Evolutionary conservation across 352 stramenopile species (phyloP).

Genomic region (Globisporangium carolinianum): DNA sequence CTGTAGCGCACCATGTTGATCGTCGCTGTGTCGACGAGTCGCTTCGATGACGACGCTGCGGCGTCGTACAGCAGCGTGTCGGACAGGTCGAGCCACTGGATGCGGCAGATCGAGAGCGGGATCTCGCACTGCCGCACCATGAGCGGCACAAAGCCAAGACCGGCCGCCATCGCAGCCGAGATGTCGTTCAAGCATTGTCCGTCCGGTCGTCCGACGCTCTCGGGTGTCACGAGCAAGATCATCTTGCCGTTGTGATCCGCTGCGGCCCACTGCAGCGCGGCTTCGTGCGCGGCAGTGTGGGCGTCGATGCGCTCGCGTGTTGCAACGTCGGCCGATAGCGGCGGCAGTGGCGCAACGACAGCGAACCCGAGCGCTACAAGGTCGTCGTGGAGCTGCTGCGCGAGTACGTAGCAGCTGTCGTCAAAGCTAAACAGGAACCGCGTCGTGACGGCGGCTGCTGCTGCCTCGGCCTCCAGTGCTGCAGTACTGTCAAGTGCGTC

Average conservation of each 20-base stretch:
- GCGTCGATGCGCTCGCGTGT: constrained; percentile 3
- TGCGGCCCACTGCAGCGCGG: constrained; percentile 53
- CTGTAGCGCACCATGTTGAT: constrained; percentile 56
- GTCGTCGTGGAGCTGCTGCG: constrained; percentile 43
- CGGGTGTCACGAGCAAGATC: constrained; percentile 58
- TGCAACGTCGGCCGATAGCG: constrained; percentile 5
- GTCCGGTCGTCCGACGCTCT: constrained; percentile 57
- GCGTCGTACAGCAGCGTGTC: constrained; percentile 51
- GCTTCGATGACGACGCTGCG: neutral
- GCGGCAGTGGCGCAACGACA: constrained; percentile 24
- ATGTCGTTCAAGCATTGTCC: constrained; percentile 72
- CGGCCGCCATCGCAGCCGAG: constrained; percentile 56
- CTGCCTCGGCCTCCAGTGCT: neutral
- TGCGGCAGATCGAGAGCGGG: constrained; percentile 72
- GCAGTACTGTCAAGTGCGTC: neutral
- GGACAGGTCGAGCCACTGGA: constrained; percentile 75
- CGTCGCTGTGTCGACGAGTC: constrained; percentile 10
- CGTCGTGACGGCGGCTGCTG: constrained; percentile 6
- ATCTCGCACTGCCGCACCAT: constrained; percentile 73
- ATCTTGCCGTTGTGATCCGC: constrained; percentile 57
- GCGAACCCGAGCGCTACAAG: constrained; percentile 36
- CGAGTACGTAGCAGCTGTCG: constrained; percentile 47
- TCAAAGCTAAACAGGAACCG: constrained; percentile 71
- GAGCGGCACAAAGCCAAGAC: constrained; percentile 63
- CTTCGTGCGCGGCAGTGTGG: constrained; percentile 23